These are phyloP conservation scores for Yamadazyma taylorii DNA, from an alignment of 1,139 yeast species.

Conservation along the genomic window DNA sequence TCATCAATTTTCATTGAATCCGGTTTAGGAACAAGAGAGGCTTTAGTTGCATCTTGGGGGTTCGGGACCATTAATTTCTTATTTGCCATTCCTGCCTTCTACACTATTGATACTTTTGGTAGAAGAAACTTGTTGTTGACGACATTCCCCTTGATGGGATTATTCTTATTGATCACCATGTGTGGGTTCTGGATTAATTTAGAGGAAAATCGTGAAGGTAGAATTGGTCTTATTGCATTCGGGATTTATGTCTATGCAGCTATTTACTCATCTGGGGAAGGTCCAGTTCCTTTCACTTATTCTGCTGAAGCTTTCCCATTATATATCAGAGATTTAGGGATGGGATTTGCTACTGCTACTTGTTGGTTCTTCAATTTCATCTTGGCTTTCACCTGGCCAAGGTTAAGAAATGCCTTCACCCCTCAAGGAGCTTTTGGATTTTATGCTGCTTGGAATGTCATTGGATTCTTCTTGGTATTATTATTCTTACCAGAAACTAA, in stretches of 20 bases:
- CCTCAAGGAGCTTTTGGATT: constrained; percentile 87
- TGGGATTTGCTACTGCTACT: constrained; percentile 83
- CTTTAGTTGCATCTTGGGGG: constrained; percentile 82
- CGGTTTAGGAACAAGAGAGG: constrained; percentile 59
- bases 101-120: constrained; percentile 79
- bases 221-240: constrained; percentile 62
- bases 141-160: constrained; percentile 75
- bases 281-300: constrained; percentile 89
- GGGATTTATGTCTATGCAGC: constrained; percentile 77
- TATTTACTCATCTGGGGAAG: constrained; percentile 83
- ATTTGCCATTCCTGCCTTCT: constrained; percentile 83
- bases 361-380: constrained; percentile 86
- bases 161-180: constrained; percentile 70
- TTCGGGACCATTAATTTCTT: constrained; percentile 80
- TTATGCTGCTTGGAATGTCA: constrained; percentile 85
- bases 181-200: constrained; percentile 69
- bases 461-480: constrained; percentile 68
- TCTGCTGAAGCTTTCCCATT: constrained; percentile 85
- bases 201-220: constrained; percentile 43
- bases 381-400: constrained; percentile 82
- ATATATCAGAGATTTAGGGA: constrained; percentile 82
- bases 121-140: constrained; percentile 67
- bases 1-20: constrained; percentile 72
- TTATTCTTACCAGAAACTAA: constrained; percentile 73
- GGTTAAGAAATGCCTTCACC: constrained; percentile 62